Evolutionary conservation across 2,329 filamentous ascomycete species (phyloP).

Genomic region (Pestalotiopsis sp.): DNA sequence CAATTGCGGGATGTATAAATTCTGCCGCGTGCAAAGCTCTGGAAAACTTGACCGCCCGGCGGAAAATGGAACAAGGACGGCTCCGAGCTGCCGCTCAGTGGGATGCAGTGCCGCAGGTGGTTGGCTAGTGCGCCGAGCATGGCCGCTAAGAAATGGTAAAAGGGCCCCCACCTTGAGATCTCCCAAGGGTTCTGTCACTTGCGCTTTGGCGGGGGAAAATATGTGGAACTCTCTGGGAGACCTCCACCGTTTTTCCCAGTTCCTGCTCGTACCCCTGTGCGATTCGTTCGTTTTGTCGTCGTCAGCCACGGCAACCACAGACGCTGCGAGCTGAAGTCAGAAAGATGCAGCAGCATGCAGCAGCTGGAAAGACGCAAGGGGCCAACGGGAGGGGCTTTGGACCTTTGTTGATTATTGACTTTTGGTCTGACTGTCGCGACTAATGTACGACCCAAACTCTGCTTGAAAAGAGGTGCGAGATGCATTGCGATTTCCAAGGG

Average conservation of each 20-base stretch:
- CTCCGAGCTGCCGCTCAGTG: neutral
- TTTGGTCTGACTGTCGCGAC: neutral
- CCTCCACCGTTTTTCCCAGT: neutral
- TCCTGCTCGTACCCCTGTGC: neutral
- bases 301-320: no score
- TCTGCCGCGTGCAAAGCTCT: constrained; percentile 14
- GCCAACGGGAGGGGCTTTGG: neutral
- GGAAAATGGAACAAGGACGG: constrained; percentile 2
- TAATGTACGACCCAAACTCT: neutral
- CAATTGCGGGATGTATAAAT: neutral
- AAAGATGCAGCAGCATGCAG: neutral
- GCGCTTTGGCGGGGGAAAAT: neutral
- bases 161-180: neutral
- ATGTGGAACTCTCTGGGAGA: neutral
- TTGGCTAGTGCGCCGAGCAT: neutral
- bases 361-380: neutral
- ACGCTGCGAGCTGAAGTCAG: no score
- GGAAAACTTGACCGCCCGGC: constrained; percentile 27
- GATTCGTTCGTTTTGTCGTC: neutral
- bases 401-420: neutral
- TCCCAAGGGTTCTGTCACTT: neutral
- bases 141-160: neutral
- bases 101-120: neutral
- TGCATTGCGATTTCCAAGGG: no score
- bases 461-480: neutral